phyloP scores from a whole-genome alignment of 139 green algal genomes.

The Chlorella ohadii region DNA sequence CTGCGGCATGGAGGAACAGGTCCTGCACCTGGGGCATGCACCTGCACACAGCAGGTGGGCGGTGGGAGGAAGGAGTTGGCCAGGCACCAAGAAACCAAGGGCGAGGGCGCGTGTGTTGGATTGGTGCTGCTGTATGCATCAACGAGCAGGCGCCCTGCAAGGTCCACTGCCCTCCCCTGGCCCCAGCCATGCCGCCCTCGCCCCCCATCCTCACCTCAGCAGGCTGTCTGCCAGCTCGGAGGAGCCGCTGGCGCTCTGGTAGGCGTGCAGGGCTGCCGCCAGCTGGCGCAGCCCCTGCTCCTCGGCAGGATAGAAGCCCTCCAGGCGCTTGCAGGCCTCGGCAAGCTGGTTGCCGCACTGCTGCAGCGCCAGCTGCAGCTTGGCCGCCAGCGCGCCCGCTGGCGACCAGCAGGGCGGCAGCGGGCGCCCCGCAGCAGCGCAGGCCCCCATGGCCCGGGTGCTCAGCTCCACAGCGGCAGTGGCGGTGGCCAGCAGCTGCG shows the following conservation, averaged over 20 bases:
- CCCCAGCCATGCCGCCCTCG: not conserved
- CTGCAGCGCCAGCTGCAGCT: conserved; percentile 24
- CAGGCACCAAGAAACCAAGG: no score
- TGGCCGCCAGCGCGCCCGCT: not conserved
- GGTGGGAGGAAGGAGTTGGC: no score
- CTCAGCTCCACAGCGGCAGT: not conserved
- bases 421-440: not conserved
- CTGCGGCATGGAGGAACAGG: conserved; percentile 18
- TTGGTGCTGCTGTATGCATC: no score
- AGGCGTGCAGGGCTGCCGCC: conserved; percentile 3
- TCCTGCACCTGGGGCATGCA: conserved; percentile 33
- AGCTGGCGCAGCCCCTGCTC: not conserved
- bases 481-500: conserved; percentile 19
- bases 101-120: no score
- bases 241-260: not conserved
- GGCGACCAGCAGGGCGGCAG: conserved; percentile 21
- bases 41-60: not conserved
- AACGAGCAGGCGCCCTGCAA: no score
- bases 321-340: conserved; percentile 24
- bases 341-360: conserved; percentile 24
- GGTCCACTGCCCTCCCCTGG: not conserved
- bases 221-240: conserved; percentile 19
- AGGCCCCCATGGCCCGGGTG: not conserved
- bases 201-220: conserved; percentile 9
- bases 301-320: conserved; percentile 23